Evolutionary conservation across 2,329 filamentous ascomycete species (phyloP), one percentile per base, ranked within the genome.

Genomic region (Pseudocercospora eumusae): DNA sequence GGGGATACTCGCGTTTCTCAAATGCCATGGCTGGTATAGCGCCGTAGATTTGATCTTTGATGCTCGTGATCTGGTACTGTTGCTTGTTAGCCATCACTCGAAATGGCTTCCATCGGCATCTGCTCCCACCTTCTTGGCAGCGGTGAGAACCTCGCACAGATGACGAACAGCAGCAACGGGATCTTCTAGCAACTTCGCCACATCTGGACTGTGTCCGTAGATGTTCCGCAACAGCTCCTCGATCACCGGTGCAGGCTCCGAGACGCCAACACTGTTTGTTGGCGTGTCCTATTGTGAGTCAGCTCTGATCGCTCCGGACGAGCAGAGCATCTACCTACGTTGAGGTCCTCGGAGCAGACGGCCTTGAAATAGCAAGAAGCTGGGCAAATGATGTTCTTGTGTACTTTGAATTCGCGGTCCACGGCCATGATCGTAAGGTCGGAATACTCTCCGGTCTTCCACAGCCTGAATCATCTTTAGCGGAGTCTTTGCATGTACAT

Each of bases 381-480:
- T 15, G 27, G 13, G 10, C 58, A 60, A 9, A 60, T 36, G 1
- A 60, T 27, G 15, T 15, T 60, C 27, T 40, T 56, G 21, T 60
- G 58, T 21, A 60, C 58, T 6, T 56, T 49, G 58, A 56, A 60
- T 10, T 23, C n/a, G 8, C 23, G 27, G 1, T 42, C 53, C 7
- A 9, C 53, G 23, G 59, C 44, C 15, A 56, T 40, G 9, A 60
- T 52, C 11, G 42, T 52, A 1, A 60, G 42, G 21, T 60, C 59
- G 21, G 50, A 56, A 27, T 33, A 60, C 10, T 56, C 59, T 15
- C 59, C n/a, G 4, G 10, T 56, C 1, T 21, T 21, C 3, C 28
- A 60, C 10, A 60, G 31, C 7, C 58, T 60, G n/a, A 13, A 23
- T 1, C 2, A 23, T 13, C 3, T 20, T 45, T 8, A 45, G 42